These are phyloP conservation scores for Pneumocystis canis DNA, from an alignment of 1,139 yeast genomes.

Conservation along the genomic window DNA sequence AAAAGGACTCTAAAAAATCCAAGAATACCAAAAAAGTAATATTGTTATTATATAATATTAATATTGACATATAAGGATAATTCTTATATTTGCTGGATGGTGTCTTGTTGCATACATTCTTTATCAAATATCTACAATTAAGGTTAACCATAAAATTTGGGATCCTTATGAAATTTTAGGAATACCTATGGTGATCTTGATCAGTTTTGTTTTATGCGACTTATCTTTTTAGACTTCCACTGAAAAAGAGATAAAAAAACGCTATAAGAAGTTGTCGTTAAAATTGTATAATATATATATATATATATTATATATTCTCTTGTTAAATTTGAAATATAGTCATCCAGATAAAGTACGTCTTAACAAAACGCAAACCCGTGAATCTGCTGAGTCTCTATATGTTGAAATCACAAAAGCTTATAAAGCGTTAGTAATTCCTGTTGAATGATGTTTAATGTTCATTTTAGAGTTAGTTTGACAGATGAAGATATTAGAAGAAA, in stretches of 20 bases:
- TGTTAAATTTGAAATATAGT: slow-evolving; percentile 9
- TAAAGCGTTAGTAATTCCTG: slow-evolving; percentile 38
- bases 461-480: slow-evolving; percentile 35
- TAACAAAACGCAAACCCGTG: slow-evolving; percentile 45
- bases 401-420: slow-evolving; percentile 83
- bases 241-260: slow-evolving; percentile 66
- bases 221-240: slow-evolving; percentile 33
- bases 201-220: neutral
- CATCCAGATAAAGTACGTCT: slow-evolving; percentile 79
- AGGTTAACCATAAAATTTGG: slow-evolving; percentile 37
- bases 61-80: neutral
- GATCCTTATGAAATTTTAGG: slow-evolving; percentile 88
- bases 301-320: neutral
- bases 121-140: slow-evolving; percentile 1
- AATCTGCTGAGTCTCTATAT: slow-evolving; percentile 59
- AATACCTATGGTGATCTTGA: slow-evolving; percentile 28
- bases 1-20: neutral
- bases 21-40: neutral
- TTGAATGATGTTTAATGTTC: neutral
- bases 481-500: slow-evolving; percentile 77
- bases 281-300: slow-evolving; percentile 32
- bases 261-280: slow-evolving; percentile 72
- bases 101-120: slow-evolving; percentile 6
- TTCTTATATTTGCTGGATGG: slow-evolving; percentile 8
- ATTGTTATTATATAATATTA: neutral